A percentile compares a stretch with the other conserved stretches of the same genome.
phyloP scores from a whole-genome alignment of 495 filamentous ascomycete genomes.

The Penicillium cataractarum region DNA sequence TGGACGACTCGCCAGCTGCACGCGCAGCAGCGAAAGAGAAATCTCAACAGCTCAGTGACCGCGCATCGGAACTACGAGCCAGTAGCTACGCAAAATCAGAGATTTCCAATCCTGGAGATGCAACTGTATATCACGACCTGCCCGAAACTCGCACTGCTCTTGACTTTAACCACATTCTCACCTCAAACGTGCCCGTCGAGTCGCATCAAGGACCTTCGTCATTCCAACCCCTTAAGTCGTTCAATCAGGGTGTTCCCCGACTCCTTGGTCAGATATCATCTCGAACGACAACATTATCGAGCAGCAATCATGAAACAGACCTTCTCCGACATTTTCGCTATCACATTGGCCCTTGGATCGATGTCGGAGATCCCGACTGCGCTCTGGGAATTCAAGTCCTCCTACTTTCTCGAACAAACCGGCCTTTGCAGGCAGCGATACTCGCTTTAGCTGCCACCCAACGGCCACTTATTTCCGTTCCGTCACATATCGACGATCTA shows the following conservation, averaged over 20 bases:
- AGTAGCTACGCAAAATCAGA: background rate
- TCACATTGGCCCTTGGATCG: slow-evolving; percentile 32
- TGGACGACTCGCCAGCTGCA: slow-evolving; percentile 28
- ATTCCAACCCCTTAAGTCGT: background rate
- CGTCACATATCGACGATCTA: slow-evolving; percentile 11
- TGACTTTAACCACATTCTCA: slow-evolving; percentile 18
- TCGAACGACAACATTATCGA: slow-evolving; percentile 1
- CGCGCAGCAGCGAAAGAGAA: slow-evolving; percentile 3
- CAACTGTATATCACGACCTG: background rate
- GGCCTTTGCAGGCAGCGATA: slow-evolving; percentile 25
- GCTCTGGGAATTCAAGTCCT: slow-evolving; percentile 27
- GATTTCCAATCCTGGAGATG: background rate
- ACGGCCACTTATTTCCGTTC: slow-evolving; percentile 15
- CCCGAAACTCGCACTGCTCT: slow-evolving; percentile 11
- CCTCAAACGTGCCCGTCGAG: background rate
- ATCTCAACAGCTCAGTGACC: background rate
- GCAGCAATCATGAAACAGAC: slow-evolving; percentile 27
- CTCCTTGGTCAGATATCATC: slow-evolving; percentile 1
- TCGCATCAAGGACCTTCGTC: slow-evolving; percentile 8
- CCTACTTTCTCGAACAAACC: slow-evolving; percentile 27
- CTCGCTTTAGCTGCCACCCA: slow-evolving; percentile 29
- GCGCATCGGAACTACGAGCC: background rate
- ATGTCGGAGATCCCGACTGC: slow-evolving; percentile 29
- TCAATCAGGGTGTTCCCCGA: background rate
- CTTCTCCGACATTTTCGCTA: slow-evolving; percentile 33